phyloP scores from a whole-genome alignment of 768 basidiomycete genomes.

The Lentinula edodes region DNA sequence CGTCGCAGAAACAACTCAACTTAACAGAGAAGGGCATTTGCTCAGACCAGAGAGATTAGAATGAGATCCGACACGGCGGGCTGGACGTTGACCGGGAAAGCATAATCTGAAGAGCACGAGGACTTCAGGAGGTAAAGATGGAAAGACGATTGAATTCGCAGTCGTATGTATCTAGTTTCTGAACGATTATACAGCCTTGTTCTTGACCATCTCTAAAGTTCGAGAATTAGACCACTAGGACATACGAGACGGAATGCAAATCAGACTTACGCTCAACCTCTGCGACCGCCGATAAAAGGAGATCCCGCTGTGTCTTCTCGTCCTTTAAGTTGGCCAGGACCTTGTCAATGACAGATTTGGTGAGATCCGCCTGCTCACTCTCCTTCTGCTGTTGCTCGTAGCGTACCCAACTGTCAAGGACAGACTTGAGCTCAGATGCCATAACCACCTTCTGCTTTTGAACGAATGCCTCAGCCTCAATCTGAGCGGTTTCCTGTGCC shows the following conservation, averaged over 20 bases:
- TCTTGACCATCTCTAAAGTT: conserved; percentile 78
- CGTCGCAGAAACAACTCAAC: too few relatives aligned
- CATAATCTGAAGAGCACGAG: background rate
- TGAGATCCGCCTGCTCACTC: conserved; percentile 90
- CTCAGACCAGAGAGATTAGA: too few relatives aligned
- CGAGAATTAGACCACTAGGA: background rate
- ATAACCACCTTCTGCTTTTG: conserved; percentile 86
- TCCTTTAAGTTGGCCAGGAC: conserved; percentile 80
- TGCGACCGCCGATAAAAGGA: conserved; percentile 69
- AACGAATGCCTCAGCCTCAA: conserved; percentile 87
- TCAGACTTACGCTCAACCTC: conserved; percentile 87
- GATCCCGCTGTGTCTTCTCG: conserved; percentile 84
- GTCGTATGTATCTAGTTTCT: background rate
- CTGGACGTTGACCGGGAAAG: too few relatives aligned
- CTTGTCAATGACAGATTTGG: conserved; percentile 82
- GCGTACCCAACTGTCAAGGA: conserved; percentile 97
- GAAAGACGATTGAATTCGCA: background rate
- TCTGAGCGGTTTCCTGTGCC: conserved; percentile 78
- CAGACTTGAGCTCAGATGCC: conserved; percentile 85
- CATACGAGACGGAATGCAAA: too few relatives aligned
- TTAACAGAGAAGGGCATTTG: too few relatives aligned
- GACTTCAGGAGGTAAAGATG: background rate
- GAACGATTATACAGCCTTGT: conserved; percentile 70
- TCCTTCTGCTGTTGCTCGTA: conserved; percentile 97
- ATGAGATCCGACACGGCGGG: too few relatives aligned